Evolutionary conservation across 169 alveolate genomes (phyloP).

Genomic region (Plasmodium fragile): DNA sequence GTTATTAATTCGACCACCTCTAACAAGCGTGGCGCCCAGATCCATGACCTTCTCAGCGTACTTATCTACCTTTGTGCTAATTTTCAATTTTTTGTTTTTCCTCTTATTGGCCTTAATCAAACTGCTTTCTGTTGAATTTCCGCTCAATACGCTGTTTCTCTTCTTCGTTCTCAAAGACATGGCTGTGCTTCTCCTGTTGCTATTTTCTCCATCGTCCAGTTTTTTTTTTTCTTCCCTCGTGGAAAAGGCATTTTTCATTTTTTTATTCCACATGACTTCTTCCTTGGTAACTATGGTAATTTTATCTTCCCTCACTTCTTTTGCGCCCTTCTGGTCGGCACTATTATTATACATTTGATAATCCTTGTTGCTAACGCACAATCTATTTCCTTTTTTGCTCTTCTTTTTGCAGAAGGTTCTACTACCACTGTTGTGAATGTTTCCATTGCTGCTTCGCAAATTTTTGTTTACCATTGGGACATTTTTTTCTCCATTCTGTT

Average conservation of each 20-base stretch:
- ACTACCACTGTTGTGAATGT: not conserved
- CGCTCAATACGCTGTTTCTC: constrained; percentile 11
- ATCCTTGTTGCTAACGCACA: not conserved
- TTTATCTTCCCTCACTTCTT: constrained; percentile 6
- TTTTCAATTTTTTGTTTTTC: constrained; percentile 31
- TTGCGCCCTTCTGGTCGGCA: not conserved
- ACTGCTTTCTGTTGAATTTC: constrained; percentile 16
- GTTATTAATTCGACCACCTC: not conserved
- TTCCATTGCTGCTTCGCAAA: not conserved
- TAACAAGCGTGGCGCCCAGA: not conserved
- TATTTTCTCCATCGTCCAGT: not conserved
- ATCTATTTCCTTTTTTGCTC: not conserved
- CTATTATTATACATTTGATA: constrained; percentile 1
- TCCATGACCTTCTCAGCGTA: not conserved
- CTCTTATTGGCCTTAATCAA: not conserved
- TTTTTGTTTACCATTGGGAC: not conserved
- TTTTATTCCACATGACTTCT: constrained; percentile 2
- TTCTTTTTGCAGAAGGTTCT: not conserved
- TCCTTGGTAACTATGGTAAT: not conserved
- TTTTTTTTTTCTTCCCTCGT: not conserved
- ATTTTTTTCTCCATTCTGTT: not conserved
- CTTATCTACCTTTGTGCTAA: constrained; percentile 13
- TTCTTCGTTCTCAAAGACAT: constrained; percentile 45
- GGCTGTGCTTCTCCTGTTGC: not conserved
- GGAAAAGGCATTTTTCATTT: constrained; percentile 14